These are phyloP conservation scores for Lactifluus echinatus DNA, from an alignment of 768 basidiomycete genomes.

Conservation along the genomic window DNA sequence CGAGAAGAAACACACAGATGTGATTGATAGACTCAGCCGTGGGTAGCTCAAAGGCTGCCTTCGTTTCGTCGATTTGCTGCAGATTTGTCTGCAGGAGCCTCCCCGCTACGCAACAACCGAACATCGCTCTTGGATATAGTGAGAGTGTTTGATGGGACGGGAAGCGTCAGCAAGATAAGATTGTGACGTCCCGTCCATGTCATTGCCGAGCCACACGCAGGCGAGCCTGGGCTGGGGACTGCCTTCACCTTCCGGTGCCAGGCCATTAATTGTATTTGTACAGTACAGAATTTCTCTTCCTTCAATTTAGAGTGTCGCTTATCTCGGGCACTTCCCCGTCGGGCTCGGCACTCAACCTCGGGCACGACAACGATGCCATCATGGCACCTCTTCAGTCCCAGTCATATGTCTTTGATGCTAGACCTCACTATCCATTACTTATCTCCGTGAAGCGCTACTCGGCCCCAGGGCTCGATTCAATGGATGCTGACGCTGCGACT, in stretches of 20 bases:
- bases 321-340: too few species aligned
- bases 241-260: too few species aligned
- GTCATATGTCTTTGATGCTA: conserved; percentile 42
- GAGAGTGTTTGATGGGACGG: not conserved
- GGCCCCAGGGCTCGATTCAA: conserved; percentile 28
- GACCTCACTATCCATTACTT: conserved; percentile 42
- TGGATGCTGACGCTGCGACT: conserved; percentile 36
- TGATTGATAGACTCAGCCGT: conserved; percentile 73
- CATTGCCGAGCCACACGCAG: too few species aligned
- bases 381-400: conserved; percentile 12
- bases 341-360: too few species aligned
- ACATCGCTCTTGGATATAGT: conserved; percentile 33
- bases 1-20: conserved; percentile 75
- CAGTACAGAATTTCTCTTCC: too few species aligned
- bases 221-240: too few species aligned
- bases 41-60: conserved; percentile 69
- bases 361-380: too few species aligned
- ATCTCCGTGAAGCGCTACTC: conserved; percentile 44
- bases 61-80: conserved; percentile 74
- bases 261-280: not conserved
- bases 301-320: too few species aligned
- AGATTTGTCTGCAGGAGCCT: conserved; percentile 73
- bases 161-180: not conserved
- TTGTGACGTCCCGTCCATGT: not conserved
- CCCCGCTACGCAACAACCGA: conserved; percentile 73